Percentiles rank a stretch among this genome's conserved stretches.
These are phyloP conservation scores for apple (Malus domestica) DNA, from an alignment of 306 rosid genomes.

Conservation along the genomic window ASM211411v1 NC_041796.1:30638001-30638500, in stretches of 20 bases:
- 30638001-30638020: background rate
- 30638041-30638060: too few relatives aligned
- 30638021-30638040: too few relatives aligned
- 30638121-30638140: background rate
- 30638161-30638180: conserved; percentile 7
- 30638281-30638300: too few relatives aligned
- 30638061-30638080: background rate
- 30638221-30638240: background rate
- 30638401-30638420: too few relatives aligned
- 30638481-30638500: background rate
- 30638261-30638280: too few relatives aligned
- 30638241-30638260: too few relatives aligned
- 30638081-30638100: background rate
- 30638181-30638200: background rate
- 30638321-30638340: too few relatives aligned
- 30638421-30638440: too few relatives aligned
- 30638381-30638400: too few relatives aligned
- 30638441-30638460: background rate
- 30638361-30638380: too few relatives aligned
- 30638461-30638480: background rate
- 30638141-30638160: background rate
- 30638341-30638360: too few relatives aligned
- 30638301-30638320: too few relatives aligned
- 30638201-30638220: background rate
- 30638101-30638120: background rate